Evolutionary conservation across 2,329 filamentous ascomycete species (phyloP), one percentile per base, ranked within the genome.

Genomic region (Basipetospora sp.): DNA sequence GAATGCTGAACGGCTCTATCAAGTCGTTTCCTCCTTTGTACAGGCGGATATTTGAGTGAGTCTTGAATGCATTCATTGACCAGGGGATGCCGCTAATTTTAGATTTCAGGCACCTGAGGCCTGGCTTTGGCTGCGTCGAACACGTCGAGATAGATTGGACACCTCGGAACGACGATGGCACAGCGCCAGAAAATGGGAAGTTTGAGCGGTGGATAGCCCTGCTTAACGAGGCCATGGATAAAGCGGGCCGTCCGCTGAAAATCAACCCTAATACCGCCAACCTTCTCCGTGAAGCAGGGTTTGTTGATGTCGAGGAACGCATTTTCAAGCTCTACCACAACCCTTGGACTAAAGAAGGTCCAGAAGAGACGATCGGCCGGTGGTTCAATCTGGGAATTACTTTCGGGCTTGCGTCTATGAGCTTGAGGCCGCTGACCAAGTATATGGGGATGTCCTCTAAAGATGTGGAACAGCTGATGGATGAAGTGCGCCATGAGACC

Each of bases 141-240:
- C 85, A 93, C 47, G 73, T 93, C 34, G 88, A 96, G 54, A 80
- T 96, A 39, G 85, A 96, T 56, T 82, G 82, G 56, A 64, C 71
- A 34, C 84, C 85, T 14, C 74, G 74, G 36, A 80, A 75, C 50
- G 78, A 85, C 44, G 74, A 82, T 47, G 67, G 69, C 26, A 72
- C 73, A 1, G 58, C 81, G 11, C 65, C 71, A 25, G 22, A 11
- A 11, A 25, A 11, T 45, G 57, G 4, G 59, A 72, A 67, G 19
- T 60, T 88, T 13, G 57, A 63, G 31, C 60, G 72, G 47, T 94
- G 86, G 86, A 79, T 78, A 43, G 59, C 71, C 18, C 71, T 72
- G 41, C 61, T 92, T 40, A 65, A 74, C 34, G 67, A 73, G 41
- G 80, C 80, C 31, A 87, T 85, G 46, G 67, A 74, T 33, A 63